Conservation (phyloP, 495 filamentous ascomycete genomes). For the Pseudoneurospora amorphoporcata region DNA sequence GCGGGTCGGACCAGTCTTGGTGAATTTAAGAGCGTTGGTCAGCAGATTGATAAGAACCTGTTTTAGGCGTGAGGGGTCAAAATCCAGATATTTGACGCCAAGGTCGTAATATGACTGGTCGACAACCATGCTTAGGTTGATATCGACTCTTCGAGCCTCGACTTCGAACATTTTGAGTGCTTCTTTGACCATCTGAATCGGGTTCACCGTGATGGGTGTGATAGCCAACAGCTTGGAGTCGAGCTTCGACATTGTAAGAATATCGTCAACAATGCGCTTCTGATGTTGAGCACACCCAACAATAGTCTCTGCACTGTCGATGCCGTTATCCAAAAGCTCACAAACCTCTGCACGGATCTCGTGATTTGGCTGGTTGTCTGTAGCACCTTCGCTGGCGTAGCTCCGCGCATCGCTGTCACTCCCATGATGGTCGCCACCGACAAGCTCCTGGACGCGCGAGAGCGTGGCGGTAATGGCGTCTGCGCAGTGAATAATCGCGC, state of each 20-base stretch:
- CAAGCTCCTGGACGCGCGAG: slow-evolving; percentile 19
- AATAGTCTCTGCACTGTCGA: slow-evolving; percentile 69
- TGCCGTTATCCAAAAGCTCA: slow-evolving; percentile 38
- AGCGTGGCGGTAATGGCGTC: slow-evolving; percentile 38
- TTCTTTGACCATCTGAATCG: slow-evolving; percentile 47
- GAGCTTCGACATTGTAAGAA: slow-evolving; percentile 68
- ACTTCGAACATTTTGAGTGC: slow-evolving; percentile 64
- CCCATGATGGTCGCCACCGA: slow-evolving; percentile 3
- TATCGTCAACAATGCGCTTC: slow-evolving; percentile 70
- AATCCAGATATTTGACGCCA: slow-evolving; percentile 51
- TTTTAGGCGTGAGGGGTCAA: slow-evolving; percentile 60
- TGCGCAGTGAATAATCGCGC: slow-evolving; percentile 61
- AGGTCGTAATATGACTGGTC: slow-evolving; percentile 46
- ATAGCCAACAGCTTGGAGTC: slow-evolving; percentile 62
- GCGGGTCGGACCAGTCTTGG: slow-evolving; percentile 35
- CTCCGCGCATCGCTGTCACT: background rate
- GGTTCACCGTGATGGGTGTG: slow-evolving; percentile 55
- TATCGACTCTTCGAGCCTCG: slow-evolving; percentile 54
- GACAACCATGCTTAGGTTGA: slow-evolving; percentile 51
- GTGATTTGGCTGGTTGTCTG: background rate
- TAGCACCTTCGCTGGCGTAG: background rate
- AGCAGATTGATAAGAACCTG: slow-evolving; percentile 66
- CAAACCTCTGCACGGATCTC: slow-evolving; percentile 11
- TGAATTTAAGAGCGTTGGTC: slow-evolving; percentile 71
- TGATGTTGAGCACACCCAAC: slow-evolving; percentile 66